These are phyloP conservation scores for Gossypium longicalyx DNA, from an alignment of 345 rosid species.

Conservation along the genomic window DNA sequence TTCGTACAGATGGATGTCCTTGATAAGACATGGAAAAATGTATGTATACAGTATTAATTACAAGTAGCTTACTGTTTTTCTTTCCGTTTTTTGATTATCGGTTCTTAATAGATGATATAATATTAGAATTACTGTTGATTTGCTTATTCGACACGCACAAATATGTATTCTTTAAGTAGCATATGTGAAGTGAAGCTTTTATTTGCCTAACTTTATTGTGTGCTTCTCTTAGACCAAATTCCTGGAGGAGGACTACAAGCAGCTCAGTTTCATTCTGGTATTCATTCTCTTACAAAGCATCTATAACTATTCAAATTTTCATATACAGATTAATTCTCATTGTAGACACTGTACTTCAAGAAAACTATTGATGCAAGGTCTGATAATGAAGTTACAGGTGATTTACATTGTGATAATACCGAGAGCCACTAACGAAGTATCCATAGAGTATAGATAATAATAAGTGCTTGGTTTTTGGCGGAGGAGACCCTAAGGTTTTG, in stretches of 20 bases:
- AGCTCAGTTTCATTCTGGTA: conserved; percentile 46
- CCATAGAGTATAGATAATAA: too few relatives aligned
- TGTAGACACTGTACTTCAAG: neutral
- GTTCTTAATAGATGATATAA: neutral
- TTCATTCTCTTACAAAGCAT: neutral
- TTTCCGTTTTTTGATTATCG: neutral
- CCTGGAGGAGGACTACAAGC: conserved; percentile 35
- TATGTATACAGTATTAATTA: neutral
- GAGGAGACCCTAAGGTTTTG: too few relatives aligned
- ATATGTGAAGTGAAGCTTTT: neutral
- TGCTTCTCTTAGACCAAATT: neutral
- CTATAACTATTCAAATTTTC: neutral
- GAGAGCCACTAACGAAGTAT: too few relatives aligned
- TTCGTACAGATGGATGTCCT: conserved; percentile 5
- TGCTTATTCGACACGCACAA: neutral
- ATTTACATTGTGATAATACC: too few relatives aligned
- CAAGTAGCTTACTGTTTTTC: neutral
- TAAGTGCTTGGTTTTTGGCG: too few relatives aligned
- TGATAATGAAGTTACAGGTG: too few relatives aligned
- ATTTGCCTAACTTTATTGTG: neutral
- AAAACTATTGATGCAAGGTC: too few relatives aligned
- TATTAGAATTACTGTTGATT: neutral
- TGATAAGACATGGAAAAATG: conserved; percentile 1
- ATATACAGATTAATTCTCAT: neutral
- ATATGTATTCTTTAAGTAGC: neutral